phyloP scores from a whole-genome alignment of 257 asterid genomes.

The Anisodus tanguticus region DNA sequence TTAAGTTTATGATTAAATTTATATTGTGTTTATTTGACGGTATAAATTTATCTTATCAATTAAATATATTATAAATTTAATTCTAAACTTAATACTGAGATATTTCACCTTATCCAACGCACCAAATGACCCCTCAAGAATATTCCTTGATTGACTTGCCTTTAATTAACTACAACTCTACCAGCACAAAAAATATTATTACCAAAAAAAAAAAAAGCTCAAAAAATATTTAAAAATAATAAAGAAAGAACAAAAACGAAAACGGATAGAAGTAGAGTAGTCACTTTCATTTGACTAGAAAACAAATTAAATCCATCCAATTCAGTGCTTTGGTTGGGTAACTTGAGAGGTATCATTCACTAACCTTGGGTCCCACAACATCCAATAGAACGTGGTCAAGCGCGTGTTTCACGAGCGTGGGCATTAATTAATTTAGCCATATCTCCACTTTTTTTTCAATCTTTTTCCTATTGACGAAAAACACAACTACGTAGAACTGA shows the following conservation, averaged over 20 bases:
- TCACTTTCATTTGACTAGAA: not conserved
- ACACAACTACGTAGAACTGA: not conserved
- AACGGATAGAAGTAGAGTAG: not conserved
- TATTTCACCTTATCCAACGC: too few species aligned
- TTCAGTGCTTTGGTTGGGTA: conserved; percentile 1
- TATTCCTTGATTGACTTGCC: not conserved
- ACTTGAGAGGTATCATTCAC: conserved; percentile 27
- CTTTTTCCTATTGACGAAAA: conserved; percentile 5
- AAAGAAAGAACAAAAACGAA: not conserved
- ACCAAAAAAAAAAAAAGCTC: too few species aligned
- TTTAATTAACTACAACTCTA: not conserved
- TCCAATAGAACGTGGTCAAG: conserved; percentile 29
- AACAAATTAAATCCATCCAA: conserved; percentile 17
- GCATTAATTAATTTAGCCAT: not conserved
- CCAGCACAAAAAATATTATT: not conserved
- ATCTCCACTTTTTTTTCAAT: not conserved
- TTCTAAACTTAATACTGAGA: too few species aligned
- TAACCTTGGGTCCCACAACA: conserved; percentile 9
- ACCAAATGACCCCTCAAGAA: too few species aligned
- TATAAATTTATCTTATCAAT: too few species aligned
- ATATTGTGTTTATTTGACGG: too few species aligned
- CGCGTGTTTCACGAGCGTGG: conserved; percentile 24
- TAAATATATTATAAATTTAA: too few species aligned
- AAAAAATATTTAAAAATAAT: not conserved
- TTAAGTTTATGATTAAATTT: too few species aligned